phyloP scores from a whole-genome alignment of 192 early-diverging fungal species.

The Backusella morwellensis region DNA sequence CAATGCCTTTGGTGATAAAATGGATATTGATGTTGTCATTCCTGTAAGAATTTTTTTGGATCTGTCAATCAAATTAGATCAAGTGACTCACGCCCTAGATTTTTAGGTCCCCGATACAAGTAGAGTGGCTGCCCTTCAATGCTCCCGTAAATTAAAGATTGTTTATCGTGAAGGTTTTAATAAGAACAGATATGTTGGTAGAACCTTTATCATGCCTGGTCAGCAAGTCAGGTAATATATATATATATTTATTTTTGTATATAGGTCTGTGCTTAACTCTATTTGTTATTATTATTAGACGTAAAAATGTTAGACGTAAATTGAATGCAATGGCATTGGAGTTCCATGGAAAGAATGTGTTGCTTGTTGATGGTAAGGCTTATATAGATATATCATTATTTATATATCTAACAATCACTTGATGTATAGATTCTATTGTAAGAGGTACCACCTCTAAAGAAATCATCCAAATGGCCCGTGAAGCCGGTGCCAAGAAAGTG shows the following conservation, averaged over 20 bases:
- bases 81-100: background rate
- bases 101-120: constrained; percentile 90
- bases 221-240: constrained; percentile 66
- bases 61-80: background rate
- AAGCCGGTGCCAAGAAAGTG: constrained; percentile 97
- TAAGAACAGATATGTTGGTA: constrained; percentile 98
- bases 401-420: background rate
- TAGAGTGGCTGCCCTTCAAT: constrained; percentile 91
- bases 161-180: constrained; percentile 98
- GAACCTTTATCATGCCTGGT: constrained; percentile 99
- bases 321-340: constrained; percentile 98
- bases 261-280: background rate
- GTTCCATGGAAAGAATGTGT: constrained; percentile 94
- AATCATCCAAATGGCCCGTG: constrained; percentile 99
- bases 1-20: constrained; percentile 65
- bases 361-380: constrained; percentile 88
- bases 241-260: background rate
- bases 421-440: constrained; percentile 88
- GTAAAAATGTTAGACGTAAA: constrained; percentile 94
- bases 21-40: constrained; percentile 98
- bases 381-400: background rate
- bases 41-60: constrained; percentile 61
- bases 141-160: constrained; percentile 84
- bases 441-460: constrained; percentile 98
- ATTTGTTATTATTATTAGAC: constrained; percentile 17